phyloP scores from a whole-genome alignment of 176 grass and related monocot species.

The maize (Zea mays) region Zm-B73-REFERENCE-NAM-5.0 NC_050102.1:104660001-104660500 shows the following conservation, averaged over 20 bases:
- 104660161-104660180: constrained; percentile 68
- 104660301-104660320: neutral
- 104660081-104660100: constrained; percentile 78
- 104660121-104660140: constrained; percentile 49
- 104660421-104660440: neutral
- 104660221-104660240: constrained; percentile 18
- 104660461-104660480: too few species aligned
- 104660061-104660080: constrained; percentile 48
- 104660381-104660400: neutral
- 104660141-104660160: constrained; percentile 54
- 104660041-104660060: constrained; percentile 43
- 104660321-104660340: neutral
- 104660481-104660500: too few species aligned
- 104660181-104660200: constrained; percentile 74
- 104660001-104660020: neutral
- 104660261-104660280: constrained; percentile 28
- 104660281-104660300: neutral
- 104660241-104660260: constrained; percentile 60
- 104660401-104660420: constrained; percentile 5
- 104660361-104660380: neutral
- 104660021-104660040: neutral
- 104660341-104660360: neutral
- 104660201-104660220: constrained; percentile 52
- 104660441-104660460: neutral
- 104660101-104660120: constrained; percentile 72